Base-by-base conservation (phyloP, 1,284 basidiomycete genomes). In the Rhodotorula sp. region DNA sequence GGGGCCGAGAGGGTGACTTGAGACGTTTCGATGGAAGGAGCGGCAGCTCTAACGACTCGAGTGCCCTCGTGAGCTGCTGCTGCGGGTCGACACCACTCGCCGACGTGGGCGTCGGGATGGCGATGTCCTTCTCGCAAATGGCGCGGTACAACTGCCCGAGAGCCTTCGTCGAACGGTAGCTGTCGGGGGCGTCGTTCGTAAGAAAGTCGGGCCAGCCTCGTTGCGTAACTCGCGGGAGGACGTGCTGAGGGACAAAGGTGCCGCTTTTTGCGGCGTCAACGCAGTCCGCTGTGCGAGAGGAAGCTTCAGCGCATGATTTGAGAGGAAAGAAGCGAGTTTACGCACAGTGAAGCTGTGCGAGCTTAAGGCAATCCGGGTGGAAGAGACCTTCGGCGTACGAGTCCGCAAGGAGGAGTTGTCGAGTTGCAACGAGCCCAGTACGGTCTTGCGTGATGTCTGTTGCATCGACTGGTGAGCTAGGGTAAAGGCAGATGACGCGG, bases 181-280 rank as follows among this genome's bases (percentile, higher is more conserved):
- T 22, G 32, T 54, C 32, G 19, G 34, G 24, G 2, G 34, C 36
- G 47, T 39, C 44, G 20, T 48, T 30, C 6, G 62, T 29, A 7
- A 61, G 32, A 32, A 60, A 64, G 29, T 71, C 70, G 24, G 62
- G 66, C 32, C 54, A 47, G 29, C 66, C 62, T 34, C 59, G 49
- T 30, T 20, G 5, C 2, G 70, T 62, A 0, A 52, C 30, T 7
- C 36, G 36, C 13, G 67, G 71, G 5, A 72, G 24, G 1, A 53
- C 59, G 29, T 59, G 24, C 32, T 8, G 0, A 0, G 10, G 6
- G 20, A 72, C 65, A 22, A 62, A 58, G 2, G 39, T 39, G 3
- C 71, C 71, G 27, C 32, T 36, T 48, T 72, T 72, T 29, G 59
- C 64, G 19, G 56, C 61, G 39, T 72, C 71, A 32, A 72, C 64